Evolutionary conservation across 306 rosid genomes (phyloP).

Genomic region (Ammopiptanthus mongolicus): DNA sequence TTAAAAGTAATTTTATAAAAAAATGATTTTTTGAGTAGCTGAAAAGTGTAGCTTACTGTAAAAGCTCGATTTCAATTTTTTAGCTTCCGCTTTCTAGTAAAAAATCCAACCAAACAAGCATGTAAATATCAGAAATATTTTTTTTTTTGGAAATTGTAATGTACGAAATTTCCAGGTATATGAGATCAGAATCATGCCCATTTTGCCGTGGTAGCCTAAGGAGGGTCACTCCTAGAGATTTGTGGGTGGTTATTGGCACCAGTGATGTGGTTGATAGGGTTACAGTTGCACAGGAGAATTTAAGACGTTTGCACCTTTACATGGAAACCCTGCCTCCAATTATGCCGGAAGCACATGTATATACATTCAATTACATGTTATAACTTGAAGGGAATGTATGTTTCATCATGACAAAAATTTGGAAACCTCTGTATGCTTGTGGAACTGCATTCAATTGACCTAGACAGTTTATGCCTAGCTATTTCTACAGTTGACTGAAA

Average conservation of each 20-base stretch:
- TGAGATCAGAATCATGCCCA: constrained; percentile 61
- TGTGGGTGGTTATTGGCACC: constrained; percentile 51
- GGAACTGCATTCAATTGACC: too few species aligned
- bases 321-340: constrained; percentile 41
- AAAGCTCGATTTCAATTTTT: too few species aligned
- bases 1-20: too few species aligned
- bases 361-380: constrained; percentile 47
- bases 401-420: too few species aligned
- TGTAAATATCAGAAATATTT: too few species aligned
- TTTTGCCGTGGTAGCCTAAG: constrained; percentile 54
- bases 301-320: constrained; percentile 45
- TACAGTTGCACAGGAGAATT: constrained; percentile 46
- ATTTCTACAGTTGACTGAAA: too few species aligned
- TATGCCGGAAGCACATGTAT: constrained; percentile 34
- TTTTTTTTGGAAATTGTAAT: too few species aligned
- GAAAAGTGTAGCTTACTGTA: too few species aligned
- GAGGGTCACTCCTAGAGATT: constrained; percentile 42
- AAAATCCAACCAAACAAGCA: too few species aligned
- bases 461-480: too few species aligned
- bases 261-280: constrained; percentile 40
- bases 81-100: too few species aligned
- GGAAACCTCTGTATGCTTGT: background rate
- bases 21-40: too few species aligned
- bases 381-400: constrained; percentile 7
- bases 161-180: constrained; percentile 34